Conservation (phyloP, 352 stramenopile species). For the Pythium coloratum region DNA sequence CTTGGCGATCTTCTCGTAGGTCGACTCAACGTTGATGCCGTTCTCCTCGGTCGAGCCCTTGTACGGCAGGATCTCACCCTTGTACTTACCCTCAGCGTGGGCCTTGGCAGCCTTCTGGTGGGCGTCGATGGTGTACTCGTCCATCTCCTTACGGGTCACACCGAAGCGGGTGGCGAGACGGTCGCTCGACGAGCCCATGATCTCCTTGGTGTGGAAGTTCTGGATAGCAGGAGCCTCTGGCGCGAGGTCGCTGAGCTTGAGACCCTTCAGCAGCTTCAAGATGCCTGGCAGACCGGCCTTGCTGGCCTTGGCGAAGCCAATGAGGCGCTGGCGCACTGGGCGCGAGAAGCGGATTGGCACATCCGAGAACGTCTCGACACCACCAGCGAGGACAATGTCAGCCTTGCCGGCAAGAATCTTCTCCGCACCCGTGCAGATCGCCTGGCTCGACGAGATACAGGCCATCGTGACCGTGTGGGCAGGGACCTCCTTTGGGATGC, state of each 20-base stretch:
- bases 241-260: conserved; percentile 90
- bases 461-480: conserved; percentile 96
- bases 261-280: conserved; percentile 92
- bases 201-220: conserved; percentile 98
- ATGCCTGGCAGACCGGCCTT: conserved; percentile 93
- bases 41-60: conserved; percentile 96
- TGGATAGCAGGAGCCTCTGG: conserved; percentile 97
- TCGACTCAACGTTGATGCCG: conserved; percentile 96
- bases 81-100: conserved; percentile 94
- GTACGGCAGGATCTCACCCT: conserved; percentile 92
- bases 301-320: conserved; percentile 91
- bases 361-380: conserved; percentile 97
- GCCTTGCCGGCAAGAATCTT: conserved; percentile 96
- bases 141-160: conserved; percentile 94
- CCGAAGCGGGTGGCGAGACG: conserved; percentile 93
- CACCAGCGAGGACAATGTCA: conserved; percentile 95
- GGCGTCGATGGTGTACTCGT: conserved; percentile 95
- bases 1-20: conserved; percentile 93
- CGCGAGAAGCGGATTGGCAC: conserved; percentile 96
- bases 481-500: conserved; percentile 92
- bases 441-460: conserved; percentile 97
- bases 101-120: conserved; percentile 94
- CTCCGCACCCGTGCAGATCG: conserved; percentile 92
- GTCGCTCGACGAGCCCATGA: conserved; percentile 98
- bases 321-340: conserved; percentile 78